These are phyloP conservation scores for Santalum album DNA, from an alignment of 164 flowering plant species.

Conservation along the genomic window DNA sequence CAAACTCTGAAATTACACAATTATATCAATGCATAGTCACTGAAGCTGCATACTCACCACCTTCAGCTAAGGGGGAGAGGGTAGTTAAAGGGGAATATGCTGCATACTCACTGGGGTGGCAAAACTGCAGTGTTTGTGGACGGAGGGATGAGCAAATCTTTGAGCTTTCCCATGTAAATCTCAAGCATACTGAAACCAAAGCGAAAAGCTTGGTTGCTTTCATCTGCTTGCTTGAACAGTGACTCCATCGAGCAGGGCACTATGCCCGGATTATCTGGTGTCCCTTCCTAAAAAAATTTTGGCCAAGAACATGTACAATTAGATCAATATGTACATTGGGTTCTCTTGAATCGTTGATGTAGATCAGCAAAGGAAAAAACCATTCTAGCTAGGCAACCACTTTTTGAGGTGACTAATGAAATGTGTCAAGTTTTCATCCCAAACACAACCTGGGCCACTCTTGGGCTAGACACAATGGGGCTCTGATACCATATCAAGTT, in stretches of 20 bases:
- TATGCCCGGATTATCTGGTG: conserved; percentile 42
- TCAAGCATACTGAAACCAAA: conserved; percentile 67
- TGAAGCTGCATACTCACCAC: no score
- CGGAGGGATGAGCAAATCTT: conserved; percentile 48
- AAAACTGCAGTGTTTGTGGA: conserved; percentile 22
- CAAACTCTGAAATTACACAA: no score
- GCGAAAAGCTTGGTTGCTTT: conserved; percentile 29
- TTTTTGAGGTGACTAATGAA: neutral
- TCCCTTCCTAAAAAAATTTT: conserved; percentile 42
- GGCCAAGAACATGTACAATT: neutral
- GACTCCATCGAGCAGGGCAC: conserved; percentile 42
- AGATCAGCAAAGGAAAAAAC: neutral
- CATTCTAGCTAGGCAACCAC: neutral
- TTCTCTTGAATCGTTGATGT: conserved; percentile 1
- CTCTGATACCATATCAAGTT: no score
- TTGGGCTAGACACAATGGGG: no score
- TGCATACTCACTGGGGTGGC: conserved; percentile 34
- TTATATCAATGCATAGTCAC: no score
- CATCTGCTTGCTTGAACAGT: conserved; percentile 44
- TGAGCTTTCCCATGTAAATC: conserved; percentile 57
- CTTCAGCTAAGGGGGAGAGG: no score
- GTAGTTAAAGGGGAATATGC: no score
- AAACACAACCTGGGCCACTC: no score
- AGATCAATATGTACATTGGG: neutral
- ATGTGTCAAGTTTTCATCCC: no score